Conservation (phyloP, 345 rosid species). For the Euphorbia lathyris region DNA sequence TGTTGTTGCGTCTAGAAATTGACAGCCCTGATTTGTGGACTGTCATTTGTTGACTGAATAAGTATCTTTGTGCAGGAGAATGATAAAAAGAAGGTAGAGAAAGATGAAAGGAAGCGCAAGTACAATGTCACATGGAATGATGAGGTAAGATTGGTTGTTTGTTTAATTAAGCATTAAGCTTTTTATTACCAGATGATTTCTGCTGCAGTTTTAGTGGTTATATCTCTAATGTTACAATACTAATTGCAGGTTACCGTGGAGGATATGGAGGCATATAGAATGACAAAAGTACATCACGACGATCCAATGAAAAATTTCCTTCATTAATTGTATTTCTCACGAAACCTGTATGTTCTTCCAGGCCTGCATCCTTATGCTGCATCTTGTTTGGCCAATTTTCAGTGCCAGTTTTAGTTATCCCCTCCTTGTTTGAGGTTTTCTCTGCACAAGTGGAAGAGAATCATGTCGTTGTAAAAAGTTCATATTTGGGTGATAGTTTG, state of each 20-base stretch:
- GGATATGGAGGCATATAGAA: slow-evolving; percentile 72
- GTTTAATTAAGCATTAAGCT: not conserved
- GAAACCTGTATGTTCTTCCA: not conserved
- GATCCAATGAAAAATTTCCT: slow-evolving; percentile 58
- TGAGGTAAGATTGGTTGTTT: slow-evolving; percentile 5
- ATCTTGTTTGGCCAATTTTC: not conserved
- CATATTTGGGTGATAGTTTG: not conserved
- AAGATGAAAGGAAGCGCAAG: slow-evolving; percentile 13
- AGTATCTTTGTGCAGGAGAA: slow-evolving; percentile 3
- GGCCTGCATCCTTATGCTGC: not conserved
- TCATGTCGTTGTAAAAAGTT: not conserved
- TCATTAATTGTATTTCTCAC: slow-evolving; percentile 14
- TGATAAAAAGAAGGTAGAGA: slow-evolving; percentile 9
- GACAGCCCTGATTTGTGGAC: too few relatives aligned
- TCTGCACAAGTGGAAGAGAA: not conserved
- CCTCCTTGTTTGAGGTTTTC: not conserved
- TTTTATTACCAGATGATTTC: not conserved
- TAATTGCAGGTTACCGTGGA: slow-evolving; percentile 25
- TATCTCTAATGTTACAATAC: too few relatives aligned
- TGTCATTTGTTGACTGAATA: not conserved
- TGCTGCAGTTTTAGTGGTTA: not conserved
- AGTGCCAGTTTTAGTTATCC: not conserved
- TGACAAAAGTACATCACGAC: slow-evolving; percentile 47
- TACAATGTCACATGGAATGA: slow-evolving; percentile 16
- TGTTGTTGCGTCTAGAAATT: too few relatives aligned